These are phyloP conservation scores for Magnaporthiopsis incrustans DNA, from an alignment of 2,329 filamentous ascomycete species.

Conservation along the genomic window DNA sequence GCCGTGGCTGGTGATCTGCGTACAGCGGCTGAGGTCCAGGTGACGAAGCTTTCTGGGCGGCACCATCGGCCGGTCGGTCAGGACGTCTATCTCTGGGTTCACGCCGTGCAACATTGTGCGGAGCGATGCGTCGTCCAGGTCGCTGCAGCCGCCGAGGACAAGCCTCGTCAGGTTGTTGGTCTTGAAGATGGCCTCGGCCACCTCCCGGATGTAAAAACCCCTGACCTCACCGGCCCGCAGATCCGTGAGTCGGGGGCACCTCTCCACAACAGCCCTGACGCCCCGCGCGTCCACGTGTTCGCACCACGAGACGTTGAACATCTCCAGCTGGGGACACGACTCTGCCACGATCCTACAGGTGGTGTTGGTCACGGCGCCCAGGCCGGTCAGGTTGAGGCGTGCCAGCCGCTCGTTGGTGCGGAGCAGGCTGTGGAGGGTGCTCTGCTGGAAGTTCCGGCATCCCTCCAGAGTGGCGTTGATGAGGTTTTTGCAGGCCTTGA, in stretches of 20 bases:
- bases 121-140: slow-evolving; percentile 68
- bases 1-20: slow-evolving; percentile 62
- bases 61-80: slow-evolving; percentile 69
- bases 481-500: slow-evolving; percentile 79
- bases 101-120: slow-evolving; percentile 66
- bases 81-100: slow-evolving; percentile 69
- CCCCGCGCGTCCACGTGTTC: slow-evolving; percentile 73
- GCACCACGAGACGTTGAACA: slow-evolving; percentile 90
- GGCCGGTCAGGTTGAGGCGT: slow-evolving; percentile 79
- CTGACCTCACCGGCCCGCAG: slow-evolving; percentile 73
- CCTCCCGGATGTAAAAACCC: slow-evolving; percentile 66
- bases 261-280: slow-evolving; percentile 62
- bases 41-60: slow-evolving; percentile 73
- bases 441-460: slow-evolving; percentile 72
- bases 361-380: slow-evolving; percentile 71
- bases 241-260: slow-evolving; percentile 67
- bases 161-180: slow-evolving; percentile 79
- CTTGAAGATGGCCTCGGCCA: slow-evolving; percentile 68
- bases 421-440: slow-evolving; percentile 70
- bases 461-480: slow-evolving; percentile 84
- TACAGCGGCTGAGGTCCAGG: slow-evolving; percentile 76
- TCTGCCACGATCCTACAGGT: slow-evolving; percentile 81
- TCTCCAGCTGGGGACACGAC: slow-evolving; percentile 73
- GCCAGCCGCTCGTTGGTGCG: slow-evolving; percentile 66
- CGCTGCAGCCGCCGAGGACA: slow-evolving; percentile 69